Evolutionary conservation across 2,329 filamentous ascomycete species (phyloP), one percentile per base, ranked within the genome.

Genomic region (Trichothecium sympodiale): DNA sequence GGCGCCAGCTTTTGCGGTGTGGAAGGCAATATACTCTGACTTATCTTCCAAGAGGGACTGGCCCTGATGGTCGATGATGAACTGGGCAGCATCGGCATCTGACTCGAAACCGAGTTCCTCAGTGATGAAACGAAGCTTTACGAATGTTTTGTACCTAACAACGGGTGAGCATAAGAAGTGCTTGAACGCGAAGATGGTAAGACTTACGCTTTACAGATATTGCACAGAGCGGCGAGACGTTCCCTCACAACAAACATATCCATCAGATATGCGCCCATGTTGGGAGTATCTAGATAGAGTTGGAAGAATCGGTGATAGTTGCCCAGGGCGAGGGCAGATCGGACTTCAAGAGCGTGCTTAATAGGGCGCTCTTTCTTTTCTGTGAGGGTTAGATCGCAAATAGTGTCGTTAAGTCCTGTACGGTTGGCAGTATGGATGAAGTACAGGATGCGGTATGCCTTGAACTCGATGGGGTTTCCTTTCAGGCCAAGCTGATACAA

Each of bases 231-330:
- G 54, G 82, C 80, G 46, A 98, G 75, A 51, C 91, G 84, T 67
- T 98, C 89, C 54, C 91, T 80, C 52, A 80, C 80, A 57, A 96
- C 83, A 67, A 98, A 96, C 85, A 94, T 95, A 66, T 98, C 91
- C 84, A 98, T 94, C 35, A 98, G 74, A 62, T 96, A 96, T 49
- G 83, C 87, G 42, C 91, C 89, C 88, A 98, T 94, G 53, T 94
- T 93, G 34, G 87, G 88, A 17, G 88, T 88, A 56, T 89, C 81
- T 47, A 93, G 77, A 59, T 95, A 98, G 31, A 98, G 75, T 64
- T 85, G 83, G 74, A 98, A 96, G 62, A 98, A 96, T 57, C 77
- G 89, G 65, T 98, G 89, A 59, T 95, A 95, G 64, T 96, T 96
- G 50, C 88, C 88, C 56, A 93, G 69, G 35, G 91, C 89, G 53